Base-by-base conservation (phyloP, 805 yeast genomes). In the Dipodascus geniculatus region DNA sequence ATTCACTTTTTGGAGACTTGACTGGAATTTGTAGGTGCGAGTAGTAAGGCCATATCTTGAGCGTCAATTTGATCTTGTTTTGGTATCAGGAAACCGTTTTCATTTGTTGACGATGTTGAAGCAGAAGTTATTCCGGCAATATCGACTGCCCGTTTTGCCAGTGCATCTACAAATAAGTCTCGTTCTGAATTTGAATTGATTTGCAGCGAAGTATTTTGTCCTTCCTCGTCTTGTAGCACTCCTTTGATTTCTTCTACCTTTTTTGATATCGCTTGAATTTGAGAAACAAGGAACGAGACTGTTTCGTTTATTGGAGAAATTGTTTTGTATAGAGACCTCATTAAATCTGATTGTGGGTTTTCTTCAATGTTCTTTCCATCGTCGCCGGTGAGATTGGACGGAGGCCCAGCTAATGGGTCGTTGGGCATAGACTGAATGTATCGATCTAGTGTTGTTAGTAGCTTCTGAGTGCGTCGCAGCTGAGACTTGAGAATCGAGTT, bases 291-390 rank as follows among this genome's bases (percentile, higher is more conserved):
- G 24, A 55, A 58, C 2, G 58, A 54, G 16, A 54, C 55, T 11
- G 60, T 57, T 31, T 58, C 60, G 47, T 58, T 54, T 31, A 57
- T 17, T 14, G 60, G 60, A 22, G 59, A 54, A 23, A 55, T 58
- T 19, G 58, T 60, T 6, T 48, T 47, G 17, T 44, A 51, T 16
- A 57, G 52, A 35, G 56, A 57, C n/a, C n/a, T n/a, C n/a, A n/a
- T n/a, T n/a, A n/a, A n/a, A n/a, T n/a, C n/a, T 4, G 54, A 44
- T 9, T 54, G 52, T 16, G 57, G 57, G 2, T 53, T 44, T n/a
- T 48, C 44, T 44, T 57, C 54, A 11, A 54, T 53, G 4, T 38
- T 17, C 14, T 38, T n/a, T n/a, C 6, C 6, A 28, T 28, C 33
- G 33, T 28, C 11, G 6, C 11, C 11, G 33, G 6, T 28, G 33